These are phyloP conservation scores for Colletotrichum aenigma DNA, from an alignment of 2,329 filamentous ascomycete species.

Conservation along the genomic window DNA sequence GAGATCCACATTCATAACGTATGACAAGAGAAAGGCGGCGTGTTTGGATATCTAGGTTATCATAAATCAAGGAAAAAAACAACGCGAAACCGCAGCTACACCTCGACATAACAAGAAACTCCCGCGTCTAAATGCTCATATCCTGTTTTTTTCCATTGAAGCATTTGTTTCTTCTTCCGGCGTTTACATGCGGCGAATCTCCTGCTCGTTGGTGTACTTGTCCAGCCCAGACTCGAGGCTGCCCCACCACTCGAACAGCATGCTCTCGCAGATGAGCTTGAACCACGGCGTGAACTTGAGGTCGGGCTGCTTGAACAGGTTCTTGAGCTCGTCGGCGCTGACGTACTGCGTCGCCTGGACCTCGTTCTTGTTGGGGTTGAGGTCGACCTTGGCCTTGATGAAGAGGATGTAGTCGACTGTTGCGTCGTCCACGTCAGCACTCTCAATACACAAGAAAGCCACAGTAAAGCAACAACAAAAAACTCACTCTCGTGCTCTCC, in stretches of 20 bases:
- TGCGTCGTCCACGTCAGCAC: slow-evolving; percentile 19
- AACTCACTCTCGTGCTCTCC: slow-evolving; percentile 94
- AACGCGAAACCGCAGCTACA: not conserved
- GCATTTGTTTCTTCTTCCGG: not conserved
- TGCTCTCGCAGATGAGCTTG: slow-evolving; percentile 96
- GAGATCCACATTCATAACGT: too few relatives aligned
- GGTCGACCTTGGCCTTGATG: slow-evolving; percentile 90
- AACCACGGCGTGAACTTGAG: slow-evolving; percentile 98
- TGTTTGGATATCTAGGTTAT: not conserved
- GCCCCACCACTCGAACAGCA: slow-evolving; percentile 98
- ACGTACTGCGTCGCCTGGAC: slow-evolving; percentile 87
- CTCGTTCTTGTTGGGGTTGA: slow-evolving; percentile 85
- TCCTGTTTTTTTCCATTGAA: not conserved
- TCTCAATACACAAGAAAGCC: too few relatives aligned
- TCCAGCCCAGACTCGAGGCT: slow-evolving; percentile 82
- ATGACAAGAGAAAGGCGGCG: not conserved
- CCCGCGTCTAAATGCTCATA: not conserved
- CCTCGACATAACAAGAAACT: not conserved
- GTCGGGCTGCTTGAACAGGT: slow-evolving; percentile 80
- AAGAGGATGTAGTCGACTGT: slow-evolving; percentile 98
- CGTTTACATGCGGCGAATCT: slow-evolving; percentile 80
- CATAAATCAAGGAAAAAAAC: not conserved
- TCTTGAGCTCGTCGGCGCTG: slow-evolving; percentile 78
- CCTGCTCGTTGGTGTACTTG: slow-evolving; percentile 82
- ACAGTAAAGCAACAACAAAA: not conserved